Percentiles rank a stretch among this genome's conserved stretches.
Evolutionary conservation across 805 yeast species (phyloP).

Genomic region (Hanseniaspora meyeri): DNA sequence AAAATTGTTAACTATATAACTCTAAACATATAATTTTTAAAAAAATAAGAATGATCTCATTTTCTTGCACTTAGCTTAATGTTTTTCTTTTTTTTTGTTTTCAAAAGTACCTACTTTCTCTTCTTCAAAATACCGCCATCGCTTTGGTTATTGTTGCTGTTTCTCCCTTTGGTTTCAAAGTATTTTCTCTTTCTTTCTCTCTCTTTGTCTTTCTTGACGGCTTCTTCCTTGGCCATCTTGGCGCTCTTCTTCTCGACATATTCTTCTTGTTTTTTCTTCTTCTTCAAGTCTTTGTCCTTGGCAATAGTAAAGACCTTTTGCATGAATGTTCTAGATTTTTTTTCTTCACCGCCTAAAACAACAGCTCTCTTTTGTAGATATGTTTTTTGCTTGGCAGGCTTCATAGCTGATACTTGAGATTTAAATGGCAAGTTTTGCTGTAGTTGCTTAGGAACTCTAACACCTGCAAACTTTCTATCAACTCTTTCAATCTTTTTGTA

Average conservation of each 20-base stretch:
- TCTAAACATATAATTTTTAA: not conserved
- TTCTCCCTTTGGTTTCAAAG: conserved; percentile 58
- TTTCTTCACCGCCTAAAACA: conserved; percentile 81
- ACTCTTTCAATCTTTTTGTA: conserved; percentile 67
- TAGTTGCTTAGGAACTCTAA: conserved; percentile 71
- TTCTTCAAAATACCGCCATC: conserved; percentile 7
- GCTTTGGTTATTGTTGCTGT: conserved; percentile 22
- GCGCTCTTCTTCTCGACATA: conserved; percentile 64
- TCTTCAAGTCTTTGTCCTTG: conserved; percentile 73
- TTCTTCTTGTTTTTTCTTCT: conserved; percentile 55
- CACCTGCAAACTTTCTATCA: conserved; percentile 75
- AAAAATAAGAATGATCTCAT: not conserved
- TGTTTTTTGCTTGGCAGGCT: conserved; percentile 71
- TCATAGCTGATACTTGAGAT: conserved; percentile 80
- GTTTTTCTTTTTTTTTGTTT: no score
- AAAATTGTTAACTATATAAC: conserved; percentile 16
- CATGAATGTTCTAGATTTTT: conserved; percentile 80
- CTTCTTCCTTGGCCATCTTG: conserved; percentile 56
- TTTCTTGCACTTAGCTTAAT: no score
- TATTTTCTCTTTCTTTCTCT: conserved; percentile 77
- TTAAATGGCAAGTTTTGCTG: conserved; percentile 76
- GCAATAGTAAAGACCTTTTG: conserved; percentile 76
- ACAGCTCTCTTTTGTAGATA: conserved; percentile 88
- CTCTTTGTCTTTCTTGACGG: conserved; percentile 57
- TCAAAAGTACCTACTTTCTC: not conserved